Conservation (phyloP, 2,329 filamentous ascomycete species). For the Seiridium cupressi region DNA sequence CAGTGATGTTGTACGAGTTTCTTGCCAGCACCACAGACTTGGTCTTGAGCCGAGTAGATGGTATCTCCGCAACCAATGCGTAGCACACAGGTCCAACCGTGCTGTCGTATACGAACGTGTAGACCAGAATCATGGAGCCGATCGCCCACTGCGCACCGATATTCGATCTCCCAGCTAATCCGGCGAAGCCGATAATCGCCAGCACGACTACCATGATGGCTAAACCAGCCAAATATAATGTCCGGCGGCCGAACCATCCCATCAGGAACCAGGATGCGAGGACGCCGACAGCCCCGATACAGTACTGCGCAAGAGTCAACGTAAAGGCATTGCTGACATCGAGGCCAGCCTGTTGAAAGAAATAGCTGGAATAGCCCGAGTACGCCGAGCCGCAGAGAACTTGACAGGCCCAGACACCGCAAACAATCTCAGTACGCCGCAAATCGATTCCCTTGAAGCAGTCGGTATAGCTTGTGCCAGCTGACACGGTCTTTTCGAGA, state of each 20-base stretch:
- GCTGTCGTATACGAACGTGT: background rate
- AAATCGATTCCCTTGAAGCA: slow-evolving; percentile 10
- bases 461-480: slow-evolving; percentile 5
- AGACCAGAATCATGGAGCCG: slow-evolving; percentile 1
- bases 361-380: background rate
- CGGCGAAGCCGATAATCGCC: slow-evolving; percentile 2
- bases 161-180: background rate
- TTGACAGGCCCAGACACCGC: background rate
- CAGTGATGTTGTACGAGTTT: slow-evolving; percentile 34
- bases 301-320: background rate
- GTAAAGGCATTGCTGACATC: background rate
- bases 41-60: slow-evolving; percentile 24
- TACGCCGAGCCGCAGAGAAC: background rate
- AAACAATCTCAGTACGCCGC: slow-evolving; percentile 9
- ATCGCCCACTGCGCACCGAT: background rate
- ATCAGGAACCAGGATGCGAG: slow-evolving; percentile 5
- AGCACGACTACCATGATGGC: background rate
- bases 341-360: background rate
- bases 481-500: slow-evolving; percentile 5
- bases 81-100: slow-evolving; percentile 2
- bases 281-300: background rate
- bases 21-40: slow-evolving; percentile 13
- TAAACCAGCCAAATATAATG: slow-evolving; percentile 3
- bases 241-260: slow-evolving; percentile 1
- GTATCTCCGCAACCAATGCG: background rate